Conservation (phyloP, 106 monocot genomes). For the Dioscorea dumetorum region DNA sequence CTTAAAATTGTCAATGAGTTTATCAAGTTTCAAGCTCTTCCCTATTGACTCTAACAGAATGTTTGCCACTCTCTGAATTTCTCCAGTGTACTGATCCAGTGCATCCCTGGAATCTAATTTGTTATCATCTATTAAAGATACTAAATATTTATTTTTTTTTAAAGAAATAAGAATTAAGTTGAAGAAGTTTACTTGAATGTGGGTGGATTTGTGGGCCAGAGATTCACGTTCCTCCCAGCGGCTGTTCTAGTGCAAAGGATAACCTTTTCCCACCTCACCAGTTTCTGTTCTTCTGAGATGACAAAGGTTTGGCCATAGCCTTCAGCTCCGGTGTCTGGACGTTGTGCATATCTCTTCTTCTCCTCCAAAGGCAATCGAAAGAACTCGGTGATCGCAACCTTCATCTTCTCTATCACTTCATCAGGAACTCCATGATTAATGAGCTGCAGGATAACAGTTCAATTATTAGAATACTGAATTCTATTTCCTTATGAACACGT, state of each 20-base stretch:
- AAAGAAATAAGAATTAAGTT: background rate
- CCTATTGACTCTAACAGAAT: slow-evolving; percentile 18
- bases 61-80: slow-evolving; percentile 1
- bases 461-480: background rate
- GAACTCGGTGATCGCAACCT: slow-evolving; percentile 8
- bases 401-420: slow-evolving; percentile 18
- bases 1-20: slow-evolving; percentile 1
- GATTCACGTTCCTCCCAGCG: slow-evolving; percentile 6
- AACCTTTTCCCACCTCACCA: slow-evolving; percentile 34
- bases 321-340: slow-evolving; percentile 6
- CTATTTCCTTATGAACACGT: too few species aligned
- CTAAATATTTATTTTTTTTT: background rate
- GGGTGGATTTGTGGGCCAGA: slow-evolving; percentile 31
- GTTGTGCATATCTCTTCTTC: slow-evolving; percentile 12
- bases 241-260: slow-evolving; percentile 10
- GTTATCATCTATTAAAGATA: too few species aligned
- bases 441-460: slow-evolving; percentile 2
- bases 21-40: slow-evolving; percentile 22
- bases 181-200: slow-evolving; percentile 31
- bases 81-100: slow-evolving; percentile 26
- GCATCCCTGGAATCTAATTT: slow-evolving; percentile 15
- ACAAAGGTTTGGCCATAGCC: slow-evolving; percentile 43
- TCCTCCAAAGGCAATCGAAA: slow-evolving; percentile 27
- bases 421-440: slow-evolving; percentile 23
- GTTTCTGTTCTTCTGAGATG: slow-evolving; percentile 23